Evolutionary conservation across 345 rosid genomes (phyloP).

Genomic region (Syzygium oleosum): DNA sequence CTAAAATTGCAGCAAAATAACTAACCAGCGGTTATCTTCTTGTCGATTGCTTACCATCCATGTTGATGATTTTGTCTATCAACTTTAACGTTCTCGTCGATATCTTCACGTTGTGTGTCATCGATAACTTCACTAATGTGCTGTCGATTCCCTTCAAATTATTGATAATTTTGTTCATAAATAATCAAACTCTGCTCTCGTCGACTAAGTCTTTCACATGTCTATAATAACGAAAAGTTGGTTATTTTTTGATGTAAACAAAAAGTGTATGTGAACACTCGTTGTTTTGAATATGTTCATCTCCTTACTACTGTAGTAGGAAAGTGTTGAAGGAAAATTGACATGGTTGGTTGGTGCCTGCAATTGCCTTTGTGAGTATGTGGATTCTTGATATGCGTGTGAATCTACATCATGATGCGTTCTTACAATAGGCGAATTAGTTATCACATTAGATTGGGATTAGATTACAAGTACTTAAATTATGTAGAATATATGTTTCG

Average conservation of each 20-base stretch:
- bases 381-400: neutral
- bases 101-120: neutral
- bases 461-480: neutral
- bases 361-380: neutral
- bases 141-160: neutral
- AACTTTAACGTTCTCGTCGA: neutral
- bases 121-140: neutral
- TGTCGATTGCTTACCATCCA: fast-evolving
- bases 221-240: neutral
- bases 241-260: neutral
- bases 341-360: neutral
- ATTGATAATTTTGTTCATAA: fast-evolving
- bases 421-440: neutral
- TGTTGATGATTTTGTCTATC: neutral
- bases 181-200: fast-evolving
- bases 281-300: neutral
- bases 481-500: neutral
- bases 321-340: neutral
- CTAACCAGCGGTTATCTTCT: neutral
- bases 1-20: neutral
- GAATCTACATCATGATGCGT: neutral
- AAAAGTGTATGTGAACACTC: neutral
- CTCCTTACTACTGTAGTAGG: neutral
- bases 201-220: neutral
- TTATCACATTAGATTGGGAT: neutral